Conservation (phyloP, 225 moss, liverwort and hornwort genomes). For the Anthoceros angustus region DNA sequence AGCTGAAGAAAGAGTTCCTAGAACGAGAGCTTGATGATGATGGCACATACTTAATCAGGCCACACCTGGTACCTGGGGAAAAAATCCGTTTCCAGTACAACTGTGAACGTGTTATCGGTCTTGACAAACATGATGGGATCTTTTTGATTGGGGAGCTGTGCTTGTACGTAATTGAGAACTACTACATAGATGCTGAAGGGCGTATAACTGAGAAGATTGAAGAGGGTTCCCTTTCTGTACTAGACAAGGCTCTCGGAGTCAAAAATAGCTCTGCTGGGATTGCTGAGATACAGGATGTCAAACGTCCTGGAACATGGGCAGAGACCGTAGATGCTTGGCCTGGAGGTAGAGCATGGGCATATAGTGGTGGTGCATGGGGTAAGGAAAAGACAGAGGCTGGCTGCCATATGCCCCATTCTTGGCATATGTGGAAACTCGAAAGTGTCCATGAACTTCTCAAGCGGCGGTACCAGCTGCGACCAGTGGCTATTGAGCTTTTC, state of each 20-base stretch:
- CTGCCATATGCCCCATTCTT: slow-evolving; percentile 50
- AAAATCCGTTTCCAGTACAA: slow-evolving; percentile 88
- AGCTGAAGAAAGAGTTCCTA: slow-evolving; percentile 35
- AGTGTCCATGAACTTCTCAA: slow-evolving; percentile 96
- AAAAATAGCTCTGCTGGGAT: slow-evolving; percentile 48
- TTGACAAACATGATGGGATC: slow-evolving; percentile 92
- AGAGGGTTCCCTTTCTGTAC: slow-evolving; percentile 73
- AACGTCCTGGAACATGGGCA: slow-evolving; percentile 30
- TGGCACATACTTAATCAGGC: slow-evolving; percentile 80
- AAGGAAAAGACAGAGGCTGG: slow-evolving; percentile 55
- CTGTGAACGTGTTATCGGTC: slow-evolving; percentile 86
- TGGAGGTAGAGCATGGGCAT: slow-evolving; percentile 91
- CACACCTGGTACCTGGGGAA: slow-evolving; percentile 77
- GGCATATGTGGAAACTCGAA: slow-evolving; percentile 98
- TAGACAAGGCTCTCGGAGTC: slow-evolving; percentile 82
- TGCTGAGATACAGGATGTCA: slow-evolving; percentile 55
- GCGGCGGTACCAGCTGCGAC: slow-evolving; percentile 97
- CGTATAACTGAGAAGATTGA: slow-evolving; percentile 83
- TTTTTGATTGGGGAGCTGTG: slow-evolving; percentile 94
- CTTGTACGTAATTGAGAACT: slow-evolving; percentile 87
- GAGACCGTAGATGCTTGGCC: slow-evolving; percentile 40
- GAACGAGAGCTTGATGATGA: slow-evolving; percentile 60
- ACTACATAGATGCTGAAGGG: slow-evolving; percentile 68
- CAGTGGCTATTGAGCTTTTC: slow-evolving; percentile 93
- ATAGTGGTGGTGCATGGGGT: slow-evolving; percentile 67